Evolutionary conservation across 495 filamentous ascomycete genomes (phyloP).

Genomic region (Parachaetomium inaequale): DNA sequence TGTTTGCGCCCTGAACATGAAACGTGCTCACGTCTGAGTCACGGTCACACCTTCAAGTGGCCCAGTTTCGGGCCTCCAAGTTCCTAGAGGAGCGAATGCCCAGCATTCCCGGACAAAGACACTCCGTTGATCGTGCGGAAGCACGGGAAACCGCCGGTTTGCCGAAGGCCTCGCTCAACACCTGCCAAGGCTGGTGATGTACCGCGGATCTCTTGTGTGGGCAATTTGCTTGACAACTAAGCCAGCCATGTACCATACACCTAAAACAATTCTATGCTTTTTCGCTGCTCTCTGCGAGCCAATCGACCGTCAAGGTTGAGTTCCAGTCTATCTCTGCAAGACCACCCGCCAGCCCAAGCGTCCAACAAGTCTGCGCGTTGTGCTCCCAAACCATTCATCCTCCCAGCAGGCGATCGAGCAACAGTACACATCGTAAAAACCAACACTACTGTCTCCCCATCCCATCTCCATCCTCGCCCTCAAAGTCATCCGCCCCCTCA

Average conservation of each 20-base stretch:
- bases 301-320: too few species aligned
- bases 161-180: not conserved
- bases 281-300: too few species aligned
- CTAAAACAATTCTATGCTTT: too few species aligned
- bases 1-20: slow-evolving; percentile 10
- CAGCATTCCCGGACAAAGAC: slow-evolving; percentile 12
- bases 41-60: slow-evolving; percentile 1
- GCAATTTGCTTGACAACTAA: too few species aligned
- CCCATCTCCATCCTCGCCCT: slow-evolving; percentile 6
- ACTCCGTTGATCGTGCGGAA: not conserved
- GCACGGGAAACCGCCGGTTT: not conserved
- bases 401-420: not conserved
- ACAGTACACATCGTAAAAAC: not conserved
- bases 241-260: too few species aligned
- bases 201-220: too few species aligned
- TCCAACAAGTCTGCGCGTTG: too few species aligned
- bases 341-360: too few species aligned
- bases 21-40: slow-evolving; percentile 23
- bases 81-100: not conserved
- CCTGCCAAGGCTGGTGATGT: slow-evolving; percentile 13
- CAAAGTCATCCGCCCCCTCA: slow-evolving; percentile 21
- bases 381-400: not conserved
- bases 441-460: not conserved
- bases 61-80: not conserved
- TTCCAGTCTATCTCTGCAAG: too few species aligned